phyloP scores from a whole-genome alignment of 176 grass and related monocot genomes.

The Musa troglodytarum region DNA sequence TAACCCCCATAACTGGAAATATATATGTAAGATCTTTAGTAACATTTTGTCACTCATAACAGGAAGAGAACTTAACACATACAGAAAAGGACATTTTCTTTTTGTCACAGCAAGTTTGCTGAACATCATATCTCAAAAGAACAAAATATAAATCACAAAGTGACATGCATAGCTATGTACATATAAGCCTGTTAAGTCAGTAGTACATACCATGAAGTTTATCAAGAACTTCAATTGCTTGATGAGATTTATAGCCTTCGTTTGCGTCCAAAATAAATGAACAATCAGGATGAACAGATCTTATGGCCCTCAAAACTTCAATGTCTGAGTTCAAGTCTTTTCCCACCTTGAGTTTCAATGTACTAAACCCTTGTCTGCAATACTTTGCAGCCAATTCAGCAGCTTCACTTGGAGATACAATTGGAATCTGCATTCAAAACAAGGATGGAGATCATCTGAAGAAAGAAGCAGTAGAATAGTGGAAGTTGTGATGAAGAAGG shows the following conservation, averaged over 20 bases:
- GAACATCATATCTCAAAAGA: neutral
- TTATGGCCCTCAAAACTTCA: constrained; percentile 70
- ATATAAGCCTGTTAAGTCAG: neutral
- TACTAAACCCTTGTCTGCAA: constrained; percentile 63
- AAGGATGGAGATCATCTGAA: neutral
- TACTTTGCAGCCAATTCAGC: constrained; percentile 81
- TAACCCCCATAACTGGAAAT: constrained; percentile 77
- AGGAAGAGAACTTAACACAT: neutral
- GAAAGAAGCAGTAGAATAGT: neutral
- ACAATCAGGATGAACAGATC: constrained; percentile 62
- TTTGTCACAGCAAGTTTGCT: neutral
- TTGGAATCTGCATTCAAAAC: constrained; percentile 59
- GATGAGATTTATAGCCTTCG: constrained; percentile 69
- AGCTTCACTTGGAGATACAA: constrained; percentile 79
- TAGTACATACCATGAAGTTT: constrained; percentile 61
- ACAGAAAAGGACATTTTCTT: neutral
- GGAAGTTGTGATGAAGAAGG: neutral
- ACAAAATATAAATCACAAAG: neutral
- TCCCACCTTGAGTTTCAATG: constrained; percentile 82
- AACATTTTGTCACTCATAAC: neutral
- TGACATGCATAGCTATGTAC: neutral
- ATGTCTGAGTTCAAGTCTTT: constrained; percentile 83
- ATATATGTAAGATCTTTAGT: neutral
- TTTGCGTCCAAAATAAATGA: constrained; percentile 92
- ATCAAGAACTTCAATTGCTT: constrained; percentile 94